phyloP scores from a whole-genome alignment of 2,329 filamentous ascomycete genomes.

The Venturia effusa region DNA sequence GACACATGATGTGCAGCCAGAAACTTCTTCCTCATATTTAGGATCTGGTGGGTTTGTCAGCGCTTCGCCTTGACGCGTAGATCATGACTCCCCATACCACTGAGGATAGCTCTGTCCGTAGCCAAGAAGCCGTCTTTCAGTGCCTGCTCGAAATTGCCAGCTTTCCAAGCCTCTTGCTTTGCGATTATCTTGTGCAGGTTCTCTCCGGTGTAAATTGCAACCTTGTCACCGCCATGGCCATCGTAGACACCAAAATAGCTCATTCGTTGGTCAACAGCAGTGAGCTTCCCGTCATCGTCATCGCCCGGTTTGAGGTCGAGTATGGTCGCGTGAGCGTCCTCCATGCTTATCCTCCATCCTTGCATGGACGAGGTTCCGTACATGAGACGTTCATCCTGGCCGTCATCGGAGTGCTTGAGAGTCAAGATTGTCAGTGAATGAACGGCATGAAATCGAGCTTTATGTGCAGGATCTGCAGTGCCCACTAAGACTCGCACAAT shows the following conservation, averaged over 20 bases:
- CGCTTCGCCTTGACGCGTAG: not conserved
- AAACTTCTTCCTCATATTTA: constrained; percentile 94
- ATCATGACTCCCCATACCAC: constrained; percentile 50
- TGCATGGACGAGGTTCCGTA: constrained; percentile 98
- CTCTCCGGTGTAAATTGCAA: constrained; percentile 84
- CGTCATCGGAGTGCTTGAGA: constrained; percentile 68
- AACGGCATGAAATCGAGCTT: constrained; percentile 2
- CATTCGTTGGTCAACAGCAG: constrained; percentile 39
- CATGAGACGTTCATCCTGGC: constrained; percentile 84
- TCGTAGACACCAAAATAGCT: constrained; percentile 98
- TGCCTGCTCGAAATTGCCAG: constrained; percentile 85
- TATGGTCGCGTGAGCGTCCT: constrained; percentile 84
- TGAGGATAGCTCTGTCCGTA: constrained; percentile 89
- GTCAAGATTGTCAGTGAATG: constrained; percentile 9
- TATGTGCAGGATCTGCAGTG: constrained; percentile 1
- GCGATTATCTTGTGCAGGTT: constrained; percentile 89
- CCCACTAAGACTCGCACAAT: constrained; percentile 2
- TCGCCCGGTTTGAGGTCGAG: constrained; percentile 69
- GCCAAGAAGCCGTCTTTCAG: constrained; percentile 96
- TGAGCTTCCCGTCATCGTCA: constrained; percentile 38
- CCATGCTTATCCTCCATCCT: constrained; percentile 99
- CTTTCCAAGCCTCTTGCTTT: constrained; percentile 88
- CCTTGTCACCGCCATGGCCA: constrained; percentile 93
- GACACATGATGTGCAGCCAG: constrained; percentile 92
- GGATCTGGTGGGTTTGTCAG: constrained; percentile 52